Base-by-base conservation (phyloP, 2,329 filamentous ascomycete genomes). In the Venturia nashicola region DNA sequence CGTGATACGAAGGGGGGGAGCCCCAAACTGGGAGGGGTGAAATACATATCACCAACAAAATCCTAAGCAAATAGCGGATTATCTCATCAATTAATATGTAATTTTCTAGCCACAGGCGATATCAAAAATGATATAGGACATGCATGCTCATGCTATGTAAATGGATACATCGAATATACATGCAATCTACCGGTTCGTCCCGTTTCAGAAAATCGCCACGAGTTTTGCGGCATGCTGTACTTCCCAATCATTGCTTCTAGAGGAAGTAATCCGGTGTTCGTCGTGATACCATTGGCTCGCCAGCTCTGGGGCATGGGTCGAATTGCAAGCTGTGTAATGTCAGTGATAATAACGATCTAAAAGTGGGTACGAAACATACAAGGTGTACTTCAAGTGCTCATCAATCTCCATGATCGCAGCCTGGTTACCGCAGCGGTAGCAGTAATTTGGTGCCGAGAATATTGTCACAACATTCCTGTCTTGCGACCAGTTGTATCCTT, bases 381-480 rank as follows among this genome's bases (percentile, higher is more conserved):
- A 97, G 73, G 94, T 97, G 79, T 97, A 99, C 82, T 99, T 97
- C 74, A 99, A 80, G 76, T 97, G 92, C 79, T 99, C 94, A 69
- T 97, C 94, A 76, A 99, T 99, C 79, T 97, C 94, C 94, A 99
- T 99, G 76, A 99, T 97, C n/a, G 94, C 94, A 65, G 94, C 94
- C 78, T 97, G 94, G 78, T 99, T 99, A 74, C 94, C 94, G 74
- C 94, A 99, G 76, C 94, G 86, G 83, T 99, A 97, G 81, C 93
- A 99, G 82, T 99, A 99, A 69, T 83, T 82, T 46, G 79, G 79
- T 69, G 79, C 79, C 70, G 92, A 97, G 81, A 99, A 99, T 72
- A 99, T 97, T 44, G 94, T 99, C 66, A 99, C 94, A 61, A 99
- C 94, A 70, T 99, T 97, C 69, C 93, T 82, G 75, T 97, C 94